These are phyloP conservation scores for Fusarium verrucosum DNA, from an alignment of 2,329 filamentous ascomycete genomes.

Conservation along the genomic window DNA sequence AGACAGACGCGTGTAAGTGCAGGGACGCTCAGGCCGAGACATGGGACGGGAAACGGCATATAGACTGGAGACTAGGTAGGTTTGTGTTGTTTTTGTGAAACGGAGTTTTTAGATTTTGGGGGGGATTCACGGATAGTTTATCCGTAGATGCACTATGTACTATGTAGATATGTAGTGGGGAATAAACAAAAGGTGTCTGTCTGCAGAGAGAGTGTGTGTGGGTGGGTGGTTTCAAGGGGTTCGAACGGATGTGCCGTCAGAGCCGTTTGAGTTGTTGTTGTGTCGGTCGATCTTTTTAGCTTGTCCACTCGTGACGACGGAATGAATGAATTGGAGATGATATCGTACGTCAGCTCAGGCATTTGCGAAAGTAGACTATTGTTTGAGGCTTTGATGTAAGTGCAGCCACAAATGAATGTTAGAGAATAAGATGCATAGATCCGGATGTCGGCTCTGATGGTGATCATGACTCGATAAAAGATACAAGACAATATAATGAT, in stretches of 20 bases:
- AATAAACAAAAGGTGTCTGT: slow-evolving; percentile 1
- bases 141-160: too few species aligned
- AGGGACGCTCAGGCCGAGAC: slow-evolving; percentile 7
- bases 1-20: slow-evolving; percentile 23
- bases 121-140: too few species aligned
- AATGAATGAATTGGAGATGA: background rate
- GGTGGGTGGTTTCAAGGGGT: slow-evolving; percentile 18
- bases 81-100: background rate
- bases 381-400: background rate
- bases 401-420: slow-evolving; percentile 8
- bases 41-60: slow-evolving; percentile 18
- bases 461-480: slow-evolving; percentile 17
- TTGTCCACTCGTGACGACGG: too few species aligned
- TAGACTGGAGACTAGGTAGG: background rate
- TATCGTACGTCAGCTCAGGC: slow-evolving; percentile 17
- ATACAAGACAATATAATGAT: too few species aligned
- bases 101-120: background rate
- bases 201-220: background rate
- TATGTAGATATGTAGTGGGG: background rate
- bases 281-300: slow-evolving; percentile 14
- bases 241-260: slow-evolving; percentile 26
- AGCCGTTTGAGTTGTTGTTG: slow-evolving; percentile 19
- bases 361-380: background rate
- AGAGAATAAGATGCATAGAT: background rate
- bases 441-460: slow-evolving; percentile 23